phyloP scores from a whole-genome alignment of 305 asterid species.

The Caryopteris hybrid region DNA sequence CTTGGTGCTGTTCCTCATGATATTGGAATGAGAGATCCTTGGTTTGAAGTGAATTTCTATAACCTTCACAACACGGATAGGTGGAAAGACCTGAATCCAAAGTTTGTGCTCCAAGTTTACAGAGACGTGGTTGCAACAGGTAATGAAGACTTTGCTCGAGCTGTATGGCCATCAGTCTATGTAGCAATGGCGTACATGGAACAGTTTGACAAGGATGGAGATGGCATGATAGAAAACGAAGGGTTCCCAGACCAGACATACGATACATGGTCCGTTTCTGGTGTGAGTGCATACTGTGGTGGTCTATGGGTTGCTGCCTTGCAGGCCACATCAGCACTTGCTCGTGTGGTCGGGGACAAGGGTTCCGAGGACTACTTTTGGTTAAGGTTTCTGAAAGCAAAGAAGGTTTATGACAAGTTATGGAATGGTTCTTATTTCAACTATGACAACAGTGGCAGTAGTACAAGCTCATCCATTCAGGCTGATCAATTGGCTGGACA shows the following conservation, averaged over 20 bases:
- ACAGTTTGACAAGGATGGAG: constrained; percentile 94
- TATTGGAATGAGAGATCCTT: constrained; percentile 91
- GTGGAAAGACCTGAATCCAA: constrained; percentile 98
- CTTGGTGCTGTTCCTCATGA: constrained; percentile 99
- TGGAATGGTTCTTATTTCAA: constrained; percentile 94
- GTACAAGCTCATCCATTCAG: constrained; percentile 77
- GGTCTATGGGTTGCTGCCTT: constrained; percentile 99
- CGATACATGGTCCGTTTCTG: constrained; percentile 87
- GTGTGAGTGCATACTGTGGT: constrained; percentile 96
- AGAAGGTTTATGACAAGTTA: constrained; percentile 62
- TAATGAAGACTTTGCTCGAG: constrained; percentile 59
- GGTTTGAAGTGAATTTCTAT: constrained; percentile 87
- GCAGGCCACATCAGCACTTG: constrained; percentile 90
- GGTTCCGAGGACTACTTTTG: constrained; percentile 79
- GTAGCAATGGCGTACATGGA: constrained; percentile 94
- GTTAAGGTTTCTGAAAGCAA: constrained; percentile 77
- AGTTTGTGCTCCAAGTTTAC: constrained; percentile 90
- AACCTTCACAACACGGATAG: constrained; percentile 74
- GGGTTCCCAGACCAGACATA: constrained; percentile 96
- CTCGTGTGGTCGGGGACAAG: constrained; percentile 75
- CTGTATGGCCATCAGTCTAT: constrained; percentile 95
- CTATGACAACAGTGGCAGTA: constrained; percentile 72
- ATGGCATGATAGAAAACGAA: constrained; percentile 97
- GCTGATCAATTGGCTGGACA: constrained; percentile 98
- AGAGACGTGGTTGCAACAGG: constrained; percentile 83